Evolutionary conservation across 257 asterid genomes (phyloP).

Genomic region (Capsicum baccatum): DNA sequence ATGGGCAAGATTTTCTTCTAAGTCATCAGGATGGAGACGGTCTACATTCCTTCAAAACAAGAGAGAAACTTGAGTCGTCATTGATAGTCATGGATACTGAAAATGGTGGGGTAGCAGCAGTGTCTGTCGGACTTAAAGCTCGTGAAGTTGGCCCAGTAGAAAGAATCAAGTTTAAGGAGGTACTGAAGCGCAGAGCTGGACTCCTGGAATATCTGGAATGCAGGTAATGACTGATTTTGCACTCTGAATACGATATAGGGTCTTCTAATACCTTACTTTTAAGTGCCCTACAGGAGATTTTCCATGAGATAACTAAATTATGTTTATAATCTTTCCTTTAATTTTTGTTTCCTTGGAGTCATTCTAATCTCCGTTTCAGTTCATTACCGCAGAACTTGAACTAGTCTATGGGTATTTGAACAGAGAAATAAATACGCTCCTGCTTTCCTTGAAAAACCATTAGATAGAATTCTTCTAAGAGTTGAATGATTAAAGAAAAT

Average conservation of each 20-base stretch:
- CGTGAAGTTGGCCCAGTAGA: slow-evolving; percentile 85
- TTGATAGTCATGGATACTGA: slow-evolving; percentile 56
- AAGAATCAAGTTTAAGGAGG: slow-evolving; percentile 87
- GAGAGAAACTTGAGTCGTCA: slow-evolving; percentile 52
- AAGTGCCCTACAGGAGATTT: background rate
- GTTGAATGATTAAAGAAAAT: background rate
- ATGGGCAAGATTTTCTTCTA: slow-evolving; percentile 68
- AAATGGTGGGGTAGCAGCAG: slow-evolving; percentile 83
- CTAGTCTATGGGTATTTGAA: background rate
- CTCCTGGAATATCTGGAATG: slow-evolving; percentile 89
- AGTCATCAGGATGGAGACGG: slow-evolving; percentile 54
- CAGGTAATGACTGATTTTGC: slow-evolving; percentile 59
- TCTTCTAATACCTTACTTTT: background rate
- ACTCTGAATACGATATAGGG: slow-evolving; percentile 11
- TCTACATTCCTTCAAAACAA: slow-evolving; percentile 47
- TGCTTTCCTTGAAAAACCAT: background rate
- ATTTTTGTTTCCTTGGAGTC: background rate
- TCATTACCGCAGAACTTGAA: background rate
- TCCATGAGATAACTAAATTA: background rate
- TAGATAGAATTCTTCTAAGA: background rate
- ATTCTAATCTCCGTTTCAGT: background rate
- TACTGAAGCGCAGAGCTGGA: slow-evolving; percentile 93
- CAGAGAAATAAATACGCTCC: slow-evolving; percentile 9
- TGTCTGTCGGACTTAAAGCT: slow-evolving; percentile 85
- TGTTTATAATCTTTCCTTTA: background rate